phyloP scores from a whole-genome alignment of 2,329 filamentous ascomycete species.

The Pyrenophora seminiperda region DNA sequence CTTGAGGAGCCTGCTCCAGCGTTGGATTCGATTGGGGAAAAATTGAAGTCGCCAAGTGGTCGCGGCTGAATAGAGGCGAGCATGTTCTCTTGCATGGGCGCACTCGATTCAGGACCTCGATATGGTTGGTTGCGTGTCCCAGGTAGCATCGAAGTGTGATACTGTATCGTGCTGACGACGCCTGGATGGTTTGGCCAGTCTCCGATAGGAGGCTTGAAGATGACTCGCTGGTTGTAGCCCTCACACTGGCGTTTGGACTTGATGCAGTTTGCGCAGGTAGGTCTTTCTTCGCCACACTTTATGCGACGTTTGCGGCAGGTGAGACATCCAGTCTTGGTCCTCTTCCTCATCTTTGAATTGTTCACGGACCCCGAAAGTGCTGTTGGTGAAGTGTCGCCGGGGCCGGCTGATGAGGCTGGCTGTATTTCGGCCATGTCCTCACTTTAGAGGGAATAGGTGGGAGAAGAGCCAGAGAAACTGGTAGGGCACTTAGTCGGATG shows the following conservation, averaged over 20 bases:
- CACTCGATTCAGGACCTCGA: conserved; percentile 16
- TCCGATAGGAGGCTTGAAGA: conserved; percentile 77
- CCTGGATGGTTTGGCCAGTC: conserved; percentile 51
- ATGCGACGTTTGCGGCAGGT: conserved; percentile 95
- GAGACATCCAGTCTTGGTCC: conserved; percentile 91
- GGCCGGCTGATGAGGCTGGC: conserved; percentile 24
- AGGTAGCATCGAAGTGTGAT: conserved; percentile 48
- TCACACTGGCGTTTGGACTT: conserved; percentile 85
- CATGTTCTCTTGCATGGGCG: conserved; percentile 27
- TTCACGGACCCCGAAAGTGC: conserved; percentile 22
- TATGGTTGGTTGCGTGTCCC: conserved; percentile 35
- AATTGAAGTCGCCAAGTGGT: conserved; percentile 35
- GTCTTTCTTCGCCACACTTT: conserved; percentile 92
- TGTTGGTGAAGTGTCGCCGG: conserved; percentile 39
- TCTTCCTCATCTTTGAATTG: conserved; percentile 47
- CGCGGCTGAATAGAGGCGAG: conserved; percentile 38
- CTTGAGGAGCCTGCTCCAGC: conserved; percentile 14
- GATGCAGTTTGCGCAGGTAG: conserved; percentile 81
- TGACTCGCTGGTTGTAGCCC: conserved; percentile 79
- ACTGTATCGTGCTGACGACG: conserved; percentile 46
- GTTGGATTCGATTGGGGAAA: conserved; percentile 26
- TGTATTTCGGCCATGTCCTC: conserved; percentile 31
- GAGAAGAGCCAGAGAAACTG: not conserved
- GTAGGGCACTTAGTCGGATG: conserved; percentile 5
- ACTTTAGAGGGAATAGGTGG: not conserved